Base-by-base conservation (phyloP, 768 basidiomycete species). In the Plicaturopsis crispa region DNA sequence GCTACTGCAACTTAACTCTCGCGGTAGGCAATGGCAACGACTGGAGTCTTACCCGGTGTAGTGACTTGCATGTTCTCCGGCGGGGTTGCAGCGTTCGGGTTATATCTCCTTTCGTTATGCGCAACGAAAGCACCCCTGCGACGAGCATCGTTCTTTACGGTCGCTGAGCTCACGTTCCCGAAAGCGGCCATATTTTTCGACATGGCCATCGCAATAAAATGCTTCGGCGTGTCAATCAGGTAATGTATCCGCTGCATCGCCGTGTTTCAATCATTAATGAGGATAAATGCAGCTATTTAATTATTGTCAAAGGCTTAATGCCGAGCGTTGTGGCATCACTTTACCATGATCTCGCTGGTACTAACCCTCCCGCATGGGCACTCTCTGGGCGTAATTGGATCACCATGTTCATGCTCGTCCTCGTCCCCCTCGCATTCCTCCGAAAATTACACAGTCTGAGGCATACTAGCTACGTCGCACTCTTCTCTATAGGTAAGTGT, bases 181-280 rank as follows among this genome's bases (percentile, higher is more conserved):
- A 77, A 71, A 31, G 87, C 84, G 0, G 85, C 84, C 1, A 66
- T 89, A 26, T 86, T 89, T 57, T 94, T 98, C 51, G 94, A 97
- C 57, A 80, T 80, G 3, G 94, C 93, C 10, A 91, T 98, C 49
- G 91, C 91, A 7, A 83, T 80, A 56, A 98, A 98, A 56, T 98
- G 94, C 58, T 96, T 96, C 54, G 94, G 94, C 14, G 94, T 98
- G 3, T 90, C 88, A 23, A 81, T 93, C 49, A 91, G 89, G 75
- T 90, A 61, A 33, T 73, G 57, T 24, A 16, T 36, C 19, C 26
- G 22, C 31, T 39, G 38, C 31, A 34, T 38, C 28, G 39, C n/a
- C 31, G 36, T 22, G 14, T 24, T 28, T 24, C 23, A 24, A 16
- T 32, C 21, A 42, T 39, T 44, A 11, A 35, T 31, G 8, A 35